These are phyloP conservation scores for Linum lewisii DNA, from an alignment of 345 rosid species.

Conservation along the genomic window DNA sequence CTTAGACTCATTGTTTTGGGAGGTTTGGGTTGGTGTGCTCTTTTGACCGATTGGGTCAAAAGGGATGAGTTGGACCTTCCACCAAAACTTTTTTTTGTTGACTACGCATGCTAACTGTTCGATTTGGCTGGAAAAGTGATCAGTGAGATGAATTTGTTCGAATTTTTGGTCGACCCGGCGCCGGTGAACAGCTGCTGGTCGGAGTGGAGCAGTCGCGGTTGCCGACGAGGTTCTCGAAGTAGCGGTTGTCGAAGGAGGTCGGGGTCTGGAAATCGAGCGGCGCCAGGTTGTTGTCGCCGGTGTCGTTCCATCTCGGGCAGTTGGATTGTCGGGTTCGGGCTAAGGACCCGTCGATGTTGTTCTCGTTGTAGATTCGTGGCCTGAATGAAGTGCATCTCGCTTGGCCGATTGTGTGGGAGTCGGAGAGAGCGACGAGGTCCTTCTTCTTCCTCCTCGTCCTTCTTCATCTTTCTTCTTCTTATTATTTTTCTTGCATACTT, in stretches of 20 bases:
- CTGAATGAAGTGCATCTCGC: constrained; percentile 4
- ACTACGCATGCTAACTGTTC: too few relatives aligned
- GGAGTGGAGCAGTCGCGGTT: constrained; percentile 2
- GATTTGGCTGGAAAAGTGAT: too few relatives aligned
- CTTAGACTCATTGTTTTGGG: too few relatives aligned
- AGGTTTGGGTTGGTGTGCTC: too few relatives aligned
- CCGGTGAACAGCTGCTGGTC: constrained; percentile 7
- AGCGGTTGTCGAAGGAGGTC: constrained; percentile 2
- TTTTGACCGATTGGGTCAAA: too few relatives aligned
- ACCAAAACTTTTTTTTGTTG: too few relatives aligned
- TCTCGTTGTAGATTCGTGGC: neutral
- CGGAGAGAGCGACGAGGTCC: neutral
- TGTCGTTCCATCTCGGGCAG: neutral
- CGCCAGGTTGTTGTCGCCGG: constrained; percentile 6
- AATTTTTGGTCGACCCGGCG: constrained; percentile 1
- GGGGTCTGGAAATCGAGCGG: constrained; percentile 4
- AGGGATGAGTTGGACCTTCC: too few relatives aligned
- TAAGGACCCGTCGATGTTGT: neutral
- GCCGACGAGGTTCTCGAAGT: constrained; percentile 1
- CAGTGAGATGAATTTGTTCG: too few relatives aligned
- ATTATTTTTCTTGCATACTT: too few relatives aligned
- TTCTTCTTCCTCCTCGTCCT: too few relatives aligned
- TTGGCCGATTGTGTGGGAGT: neutral
- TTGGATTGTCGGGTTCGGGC: neutral
- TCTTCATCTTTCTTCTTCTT: too few relatives aligned